Evolutionary conservation across 768 basidiomycete genomes (phyloP).

Genomic region (Collybiopsis luxurians): DNA sequence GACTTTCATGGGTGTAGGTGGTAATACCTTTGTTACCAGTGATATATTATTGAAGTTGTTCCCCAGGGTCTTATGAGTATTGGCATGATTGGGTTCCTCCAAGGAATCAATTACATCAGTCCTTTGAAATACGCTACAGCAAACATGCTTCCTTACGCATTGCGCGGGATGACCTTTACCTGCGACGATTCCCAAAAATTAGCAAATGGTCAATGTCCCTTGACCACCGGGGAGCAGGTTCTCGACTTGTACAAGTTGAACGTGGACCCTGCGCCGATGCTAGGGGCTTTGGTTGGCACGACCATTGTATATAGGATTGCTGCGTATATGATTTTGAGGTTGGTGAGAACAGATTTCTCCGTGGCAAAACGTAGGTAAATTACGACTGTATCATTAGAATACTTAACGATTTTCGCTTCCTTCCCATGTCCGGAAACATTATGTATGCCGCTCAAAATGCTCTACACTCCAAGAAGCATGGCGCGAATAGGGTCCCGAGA

Average conservation of each 20-base stretch:
- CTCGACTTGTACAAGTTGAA: conserved; percentile 10
- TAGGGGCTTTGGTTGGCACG: conserved; percentile 6
- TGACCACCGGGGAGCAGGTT: conserved; percentile 8
- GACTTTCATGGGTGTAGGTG: conserved; percentile 11
- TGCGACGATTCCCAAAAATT: conserved; percentile 7
- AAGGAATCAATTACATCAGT: conserved; percentile 9
- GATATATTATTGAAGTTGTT: not conserved
- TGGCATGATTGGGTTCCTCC: conserved; percentile 9
- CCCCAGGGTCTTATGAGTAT: conserved; percentile 9
- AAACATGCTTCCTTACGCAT: conserved; percentile 7
- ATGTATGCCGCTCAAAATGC: no score
- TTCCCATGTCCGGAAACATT: no score
- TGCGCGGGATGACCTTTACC: conserved; percentile 7
- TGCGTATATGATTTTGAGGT: conserved; percentile 8
- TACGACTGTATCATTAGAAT: no score
- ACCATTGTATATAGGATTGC: conserved; percentile 8
- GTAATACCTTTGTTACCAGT: not conserved
- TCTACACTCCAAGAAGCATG: no score
- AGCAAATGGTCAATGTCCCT: conserved; percentile 4
- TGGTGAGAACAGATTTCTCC: not conserved
- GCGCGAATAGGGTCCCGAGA: no score
- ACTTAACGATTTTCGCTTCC: no score
- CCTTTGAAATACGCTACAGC: conserved; percentile 9
- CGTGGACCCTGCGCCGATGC: conserved; percentile 5
- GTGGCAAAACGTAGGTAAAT: no score